Evolutionary conservation across 2,329 filamentous ascomycete species (phyloP), one percentile per base, ranked within the genome.

Genomic region (Nemania sp.): DNA sequence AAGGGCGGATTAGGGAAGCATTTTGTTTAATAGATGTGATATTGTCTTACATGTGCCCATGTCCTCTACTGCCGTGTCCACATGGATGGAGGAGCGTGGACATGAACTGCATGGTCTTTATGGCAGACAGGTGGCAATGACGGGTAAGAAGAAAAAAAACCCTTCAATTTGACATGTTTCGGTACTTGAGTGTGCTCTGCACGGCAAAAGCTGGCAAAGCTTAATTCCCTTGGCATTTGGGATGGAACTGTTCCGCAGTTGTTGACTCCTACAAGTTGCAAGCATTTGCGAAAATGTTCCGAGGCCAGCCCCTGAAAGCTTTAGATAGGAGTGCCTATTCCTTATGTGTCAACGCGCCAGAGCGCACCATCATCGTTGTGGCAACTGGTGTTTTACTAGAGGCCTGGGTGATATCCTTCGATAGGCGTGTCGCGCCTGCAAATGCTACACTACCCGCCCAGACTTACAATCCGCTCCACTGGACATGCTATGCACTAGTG

Each of bases 221-320:
- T 49, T 50, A 37, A 31, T 39, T 24, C 20, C 40, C 48, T 39
- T 51, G 47, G 36, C 36, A 23, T 11, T 22, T 39, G 15, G n/a
- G 39, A 8, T 12, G 19, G 23, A 23, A 7, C 2, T 33, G 28
- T 22, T 31, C 9, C n/a, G 28, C 28, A 14, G 3, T n/a, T n/a
- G n/a, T n/a, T n/a, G n/a, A n/a, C n/a, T n/a, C n/a, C n/a, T n/a
- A n/a, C n/a, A n/a, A n/a, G n/a, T n/a, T n/a, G n/a, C n/a, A n/a
- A n/a, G n/a, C n/a, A n/a, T n/a, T n/a, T n/a, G n/a, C n/a, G n/a
- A n/a, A 22, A 33, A 40, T 15, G 6, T 40, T 40, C 34, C 14
- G 12, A 6, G 12, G 19, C 17, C 20, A 17, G 19, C 36, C 33
- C 17, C 26, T 41, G 20, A 28, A 12, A n/a, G 24, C 19, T 34